Base-by-base conservation (phyloP, 768 basidiomycete species). In the Pulveroboletus sp. region DNA sequence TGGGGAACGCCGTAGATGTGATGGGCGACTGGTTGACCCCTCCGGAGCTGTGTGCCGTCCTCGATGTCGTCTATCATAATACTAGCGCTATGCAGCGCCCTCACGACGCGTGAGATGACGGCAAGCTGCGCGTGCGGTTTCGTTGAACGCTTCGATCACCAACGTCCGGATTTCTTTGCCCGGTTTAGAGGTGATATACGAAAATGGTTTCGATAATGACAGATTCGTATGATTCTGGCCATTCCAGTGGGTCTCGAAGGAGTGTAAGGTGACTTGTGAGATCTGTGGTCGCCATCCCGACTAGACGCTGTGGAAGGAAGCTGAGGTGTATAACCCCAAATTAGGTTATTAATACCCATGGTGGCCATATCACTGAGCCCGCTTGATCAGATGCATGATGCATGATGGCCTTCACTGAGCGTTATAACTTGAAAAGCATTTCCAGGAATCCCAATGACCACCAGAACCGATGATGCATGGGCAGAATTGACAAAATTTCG, bases 1-100 rank as follows among this genome's bases (percentile, higher is more conserved):
- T 97, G 95, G 0, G 95, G 92, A 3, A 97, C 72, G 2, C 95
- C 95, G 59, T 95, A 99, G 56, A 99, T 95, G 72, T 90, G 91
- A 72, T 99, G 94, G 0, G 91, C 82, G 20, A 94, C 61, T 77
- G 94, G 94, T 25, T 81, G 76, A 2, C 95, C 97, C 55, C 95
- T 70, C 19, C 94, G 77, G 33, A 97, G 73, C 57, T 91, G 88
- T 0, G 90, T 87, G 48, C 87, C 88, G 54, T 97, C 94, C 67
- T 97, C 90, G 35, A 97, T 94, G 64, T 97, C 94, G 62, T 97
- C 94, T 53, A 97, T 80, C 94, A 98, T 77, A 21, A 99, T 75
- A 64, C 90, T 93, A 5, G 94, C 94, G 45, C 85, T 92, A 58
- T 99, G 97, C 17, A 98, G 74, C 93, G 94, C 97, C 61, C 83